These are phyloP conservation scores for Crithidia expoeki DNA, from an alignment of 208 protist genomes.

Conservation along the genomic window DNA sequence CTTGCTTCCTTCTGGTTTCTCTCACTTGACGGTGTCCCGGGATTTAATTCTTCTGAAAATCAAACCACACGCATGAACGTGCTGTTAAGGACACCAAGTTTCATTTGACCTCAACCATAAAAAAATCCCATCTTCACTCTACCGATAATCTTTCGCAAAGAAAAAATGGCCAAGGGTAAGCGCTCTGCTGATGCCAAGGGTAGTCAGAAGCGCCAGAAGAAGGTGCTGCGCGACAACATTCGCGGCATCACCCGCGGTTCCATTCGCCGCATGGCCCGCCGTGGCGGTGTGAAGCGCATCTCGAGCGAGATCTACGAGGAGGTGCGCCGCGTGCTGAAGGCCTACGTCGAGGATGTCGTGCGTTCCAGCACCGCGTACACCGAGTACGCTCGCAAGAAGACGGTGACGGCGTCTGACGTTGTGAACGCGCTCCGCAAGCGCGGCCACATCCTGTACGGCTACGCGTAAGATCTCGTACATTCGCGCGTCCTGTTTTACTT, in stretches of 20 bases:
- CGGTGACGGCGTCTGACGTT: constrained; percentile 83
- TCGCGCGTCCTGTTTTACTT: background rate
- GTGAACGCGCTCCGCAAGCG: constrained; percentile 90
- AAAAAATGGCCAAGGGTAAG: constrained; percentile 79
- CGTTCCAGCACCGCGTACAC: constrained; percentile 86
- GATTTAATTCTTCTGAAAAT: too few relatives aligned
- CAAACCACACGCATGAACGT: too few relatives aligned
- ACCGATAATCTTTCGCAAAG: background rate
- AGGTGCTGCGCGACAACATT: constrained; percentile 89
- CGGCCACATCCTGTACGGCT: constrained; percentile 91
- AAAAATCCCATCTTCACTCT: too few relatives aligned
- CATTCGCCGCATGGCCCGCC: constrained; percentile 90
- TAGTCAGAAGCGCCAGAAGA: constrained; percentile 84
- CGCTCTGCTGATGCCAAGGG: constrained; percentile 72
- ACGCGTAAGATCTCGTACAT: constrained; percentile 44
- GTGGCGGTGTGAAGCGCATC: constrained; percentile 94
- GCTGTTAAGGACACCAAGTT: too few relatives aligned
- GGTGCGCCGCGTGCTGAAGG: constrained; percentile 80
- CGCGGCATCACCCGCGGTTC: constrained; percentile 85
- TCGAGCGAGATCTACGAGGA: constrained; percentile 70
- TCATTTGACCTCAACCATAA: too few relatives aligned
- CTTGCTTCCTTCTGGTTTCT: too few relatives aligned
- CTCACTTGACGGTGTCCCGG: too few relatives aligned
- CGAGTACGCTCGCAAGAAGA: constrained; percentile 83
- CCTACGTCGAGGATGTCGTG: constrained; percentile 83